Conservation (phyloP, 768 basidiomycete species). For the Leccinum broughii region DNA sequence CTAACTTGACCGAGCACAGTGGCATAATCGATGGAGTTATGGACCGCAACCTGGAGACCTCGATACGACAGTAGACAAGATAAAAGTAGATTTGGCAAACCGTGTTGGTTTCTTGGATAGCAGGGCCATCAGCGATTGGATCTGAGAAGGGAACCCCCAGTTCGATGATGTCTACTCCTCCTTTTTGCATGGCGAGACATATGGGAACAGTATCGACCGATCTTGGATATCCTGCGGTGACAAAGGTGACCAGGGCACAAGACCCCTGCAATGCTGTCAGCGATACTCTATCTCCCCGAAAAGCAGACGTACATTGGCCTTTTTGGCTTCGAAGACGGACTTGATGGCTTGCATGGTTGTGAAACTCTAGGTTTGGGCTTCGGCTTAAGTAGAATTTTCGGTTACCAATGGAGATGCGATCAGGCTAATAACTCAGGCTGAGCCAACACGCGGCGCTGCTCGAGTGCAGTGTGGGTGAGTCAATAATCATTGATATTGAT, state of each 20-base stretch:
- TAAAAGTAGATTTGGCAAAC: slow-evolving; percentile 33
- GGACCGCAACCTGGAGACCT: slow-evolving; percentile 71
- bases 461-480: too few species aligned
- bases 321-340: slow-evolving; percentile 30
- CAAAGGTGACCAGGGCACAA: slow-evolving; percentile 79
- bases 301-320: slow-evolving; percentile 14
- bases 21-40: slow-evolving; percentile 75
- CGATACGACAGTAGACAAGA: neutral
- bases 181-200: slow-evolving; percentile 88
- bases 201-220: slow-evolving; percentile 79
- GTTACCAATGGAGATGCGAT: neutral
- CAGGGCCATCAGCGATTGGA: slow-evolving; percentile 93
- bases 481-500: neutral
- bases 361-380: neutral
- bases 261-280: slow-evolving; percentile 29
- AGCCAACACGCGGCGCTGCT: too few species aligned
- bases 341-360: slow-evolving; percentile 28
- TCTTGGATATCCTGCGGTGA: slow-evolving; percentile 92
- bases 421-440: too few species aligned
- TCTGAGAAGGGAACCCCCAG: slow-evolving; percentile 81
- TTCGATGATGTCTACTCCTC: slow-evolving; percentile 94
- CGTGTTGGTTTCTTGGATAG: slow-evolving; percentile 92
- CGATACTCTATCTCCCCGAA: too few species aligned
- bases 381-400: neutral
- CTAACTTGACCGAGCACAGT: slow-evolving; percentile 72